These are phyloP conservation scores for Ostreobium quekettii DNA, from an alignment of 139 green algal species.

Conservation along the genomic window DNA sequence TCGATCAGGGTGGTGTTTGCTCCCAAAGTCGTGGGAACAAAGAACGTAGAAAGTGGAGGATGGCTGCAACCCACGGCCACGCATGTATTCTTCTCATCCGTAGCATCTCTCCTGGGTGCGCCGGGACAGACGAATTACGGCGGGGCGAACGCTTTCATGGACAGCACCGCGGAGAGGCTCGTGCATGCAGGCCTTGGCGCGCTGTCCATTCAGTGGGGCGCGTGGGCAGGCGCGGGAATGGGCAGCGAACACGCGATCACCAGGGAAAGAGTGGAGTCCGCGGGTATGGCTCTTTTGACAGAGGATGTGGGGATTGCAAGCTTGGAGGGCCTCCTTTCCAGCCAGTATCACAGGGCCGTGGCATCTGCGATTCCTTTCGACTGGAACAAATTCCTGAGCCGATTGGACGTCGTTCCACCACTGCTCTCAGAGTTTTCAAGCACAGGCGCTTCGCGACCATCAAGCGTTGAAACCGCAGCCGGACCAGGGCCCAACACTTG, in stretches of 20 bases:
- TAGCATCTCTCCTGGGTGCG: slow-evolving; percentile 59
- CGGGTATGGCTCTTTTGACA: slow-evolving; percentile 47
- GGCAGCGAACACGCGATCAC: slow-evolving; percentile 32
- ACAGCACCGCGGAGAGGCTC: slow-evolving; percentile 23
- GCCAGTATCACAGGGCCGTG: neutral
- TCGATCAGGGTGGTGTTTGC: slow-evolving; percentile 33
- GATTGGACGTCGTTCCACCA: slow-evolving; percentile 26
- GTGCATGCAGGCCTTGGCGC: slow-evolving; percentile 29
- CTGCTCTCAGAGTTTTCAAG: slow-evolving; percentile 27
- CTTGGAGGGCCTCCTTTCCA: slow-evolving; percentile 19
- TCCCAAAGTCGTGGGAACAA: slow-evolving; percentile 38
- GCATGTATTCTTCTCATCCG: slow-evolving; percentile 53
- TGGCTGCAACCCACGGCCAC: neutral
- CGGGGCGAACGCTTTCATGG: slow-evolving; percentile 63
- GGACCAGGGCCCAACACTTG: no score
- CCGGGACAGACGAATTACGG: slow-evolving; percentile 76
- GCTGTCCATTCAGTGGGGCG: slow-evolving; percentile 67
- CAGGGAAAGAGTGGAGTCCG: slow-evolving; percentile 35
- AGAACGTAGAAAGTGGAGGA: neutral
- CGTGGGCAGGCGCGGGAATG: slow-evolving; percentile 58
- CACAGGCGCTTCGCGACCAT: no score
- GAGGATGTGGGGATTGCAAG: slow-evolving; percentile 35
- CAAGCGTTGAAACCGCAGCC: no score
- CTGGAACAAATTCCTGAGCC: slow-evolving; percentile 45
- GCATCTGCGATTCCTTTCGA: slow-evolving; percentile 45